Evolutionary conservation across 2,329 filamentous ascomycete species (phyloP), one percentile per base, ranked within the genome.

Genomic region (Trichoderma koningiopsis): DNA sequence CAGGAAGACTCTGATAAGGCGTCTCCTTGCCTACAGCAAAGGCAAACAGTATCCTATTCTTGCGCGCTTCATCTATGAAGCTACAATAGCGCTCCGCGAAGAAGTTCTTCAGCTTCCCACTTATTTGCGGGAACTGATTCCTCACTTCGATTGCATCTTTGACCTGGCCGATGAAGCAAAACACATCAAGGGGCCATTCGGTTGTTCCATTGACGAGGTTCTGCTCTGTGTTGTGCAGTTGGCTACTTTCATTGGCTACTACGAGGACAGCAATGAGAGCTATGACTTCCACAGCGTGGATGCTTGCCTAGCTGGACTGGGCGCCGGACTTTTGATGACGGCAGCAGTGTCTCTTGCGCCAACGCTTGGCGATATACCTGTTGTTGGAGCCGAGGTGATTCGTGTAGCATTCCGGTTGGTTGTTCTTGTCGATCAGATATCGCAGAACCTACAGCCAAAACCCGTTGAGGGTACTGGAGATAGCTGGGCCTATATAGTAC

Each of bases 401-500:
- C 52, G 52, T 27, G 24, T 27, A 19, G 24, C 24, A 13, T 55
- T 55, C 4, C n/a, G 52, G 16, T 6, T 55, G 24, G 52, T 27
- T 27, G 52, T 55, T 27, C 27, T 55, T 6, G 52, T 55, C 16
- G 19, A 55, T 24, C 13, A 55, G 8, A 24, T 55, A 19, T 55
- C 52, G 16, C 52, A 55, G 27, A 55, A 55, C 29, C 4, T 55
- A 24, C n/a, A 49, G n/a, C n/a, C 47, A 13, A 49, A 22, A 3
- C 47, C n/a, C 47, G 47, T 4, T 24, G 47, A 49, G 8, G 47
- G 47, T 22, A 22, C n/a, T 14, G 47, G 19, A 24, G 47, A 49
- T 29, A 78, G 73, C 27, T 84, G 82, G 82, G 82, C 83, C 0
- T 82, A 80, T 59, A 80, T 83, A 0, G 70, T 84, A 1, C 75